Evolutionary conservation across 2,329 filamentous ascomycete genomes (phyloP).

Genomic region (Paraphaeosphaeria minitans): DNA sequence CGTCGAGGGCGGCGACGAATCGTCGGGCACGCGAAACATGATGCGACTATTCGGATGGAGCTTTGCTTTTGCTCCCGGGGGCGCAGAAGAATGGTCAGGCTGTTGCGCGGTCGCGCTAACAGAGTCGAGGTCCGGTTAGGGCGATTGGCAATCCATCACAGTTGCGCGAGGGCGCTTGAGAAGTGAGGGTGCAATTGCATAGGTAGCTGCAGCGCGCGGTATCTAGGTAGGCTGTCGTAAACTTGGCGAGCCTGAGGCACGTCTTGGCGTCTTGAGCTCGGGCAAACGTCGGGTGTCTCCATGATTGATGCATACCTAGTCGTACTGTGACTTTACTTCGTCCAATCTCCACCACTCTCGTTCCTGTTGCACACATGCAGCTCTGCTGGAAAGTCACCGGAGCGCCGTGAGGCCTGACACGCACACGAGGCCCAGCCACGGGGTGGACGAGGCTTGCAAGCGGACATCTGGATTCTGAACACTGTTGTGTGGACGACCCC

Average conservation of each 20-base stretch:
- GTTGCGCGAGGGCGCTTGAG: neutral
- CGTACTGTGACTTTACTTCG: too few species aligned
- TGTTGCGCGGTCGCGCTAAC: neutral
- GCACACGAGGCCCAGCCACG: conserved; percentile 3
- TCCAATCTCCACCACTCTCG: neutral
- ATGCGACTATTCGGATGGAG: conserved; percentile 14
- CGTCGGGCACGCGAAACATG: conserved; percentile 43
- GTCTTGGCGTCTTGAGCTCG: neutral
- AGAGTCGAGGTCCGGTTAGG: neutral
- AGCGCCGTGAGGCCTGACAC: conserved; percentile 1
- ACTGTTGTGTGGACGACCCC: neutral
- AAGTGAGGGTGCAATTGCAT: neutral
- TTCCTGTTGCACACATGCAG: neutral
- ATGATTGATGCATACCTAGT: too few species aligned
- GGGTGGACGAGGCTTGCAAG: neutral
- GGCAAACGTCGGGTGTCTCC: too few species aligned
- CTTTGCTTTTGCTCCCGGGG: neutral
- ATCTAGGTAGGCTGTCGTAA: too few species aligned
- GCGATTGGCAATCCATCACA: neutral
- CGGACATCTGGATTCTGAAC: neutral
- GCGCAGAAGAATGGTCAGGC: neutral
- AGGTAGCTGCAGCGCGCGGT: neutral
- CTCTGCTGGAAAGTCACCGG: neutral
- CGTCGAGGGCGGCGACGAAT: conserved; percentile 44
- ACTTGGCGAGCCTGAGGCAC: neutral